Evolutionary conservation across 495 filamentous ascomycete genomes (phyloP).

Genomic region (Aspergillus olivimuriae): DNA sequence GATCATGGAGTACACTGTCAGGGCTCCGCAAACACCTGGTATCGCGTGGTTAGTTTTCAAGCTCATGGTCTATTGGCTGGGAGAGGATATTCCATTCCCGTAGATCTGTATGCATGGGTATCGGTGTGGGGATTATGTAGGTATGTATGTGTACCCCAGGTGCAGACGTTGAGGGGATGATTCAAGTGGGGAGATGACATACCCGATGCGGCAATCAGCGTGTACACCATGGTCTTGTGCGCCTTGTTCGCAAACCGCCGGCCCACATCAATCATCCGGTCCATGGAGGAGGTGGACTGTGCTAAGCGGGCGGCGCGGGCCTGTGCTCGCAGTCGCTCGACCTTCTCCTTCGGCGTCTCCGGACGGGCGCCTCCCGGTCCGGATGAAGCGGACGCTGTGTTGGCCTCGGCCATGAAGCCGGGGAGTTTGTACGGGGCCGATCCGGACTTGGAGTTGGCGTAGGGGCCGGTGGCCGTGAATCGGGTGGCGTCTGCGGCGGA

Average conservation of each 20-base stretch:
- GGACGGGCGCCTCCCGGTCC: constrained; percentile 28
- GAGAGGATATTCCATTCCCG: background rate
- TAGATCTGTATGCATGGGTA: no score
- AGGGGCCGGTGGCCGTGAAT: constrained; percentile 88
- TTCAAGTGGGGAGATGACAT: constrained; percentile 21
- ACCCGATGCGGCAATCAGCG: constrained; percentile 77
- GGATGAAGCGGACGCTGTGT: constrained; percentile 11
- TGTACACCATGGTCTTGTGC: constrained; percentile 68
- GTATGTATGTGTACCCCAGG: no score
- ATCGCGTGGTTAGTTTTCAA: background rate
- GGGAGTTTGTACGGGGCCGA: constrained; percentile 35
- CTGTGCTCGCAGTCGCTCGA: constrained; percentile 76
- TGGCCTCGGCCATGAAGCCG: constrained; percentile 21
- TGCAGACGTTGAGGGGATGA: background rate
- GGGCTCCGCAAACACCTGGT: constrained; percentile 62
- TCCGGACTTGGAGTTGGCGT: constrained; percentile 65
- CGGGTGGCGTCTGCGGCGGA: constrained; percentile 89
- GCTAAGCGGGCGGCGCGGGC: constrained; percentile 63
- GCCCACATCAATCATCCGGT: constrained; percentile 61
- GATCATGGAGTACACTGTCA: constrained; percentile 72
- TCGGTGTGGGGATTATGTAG: no score
- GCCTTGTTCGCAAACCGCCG: constrained; percentile 74
- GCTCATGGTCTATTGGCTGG: background rate
- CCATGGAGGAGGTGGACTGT: constrained; percentile 55
- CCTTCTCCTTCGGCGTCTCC: constrained; percentile 88